Conservation (phyloP, 2,329 filamentous ascomycete genomes). For the Dothidotthia symphoricarpi region DNA sequence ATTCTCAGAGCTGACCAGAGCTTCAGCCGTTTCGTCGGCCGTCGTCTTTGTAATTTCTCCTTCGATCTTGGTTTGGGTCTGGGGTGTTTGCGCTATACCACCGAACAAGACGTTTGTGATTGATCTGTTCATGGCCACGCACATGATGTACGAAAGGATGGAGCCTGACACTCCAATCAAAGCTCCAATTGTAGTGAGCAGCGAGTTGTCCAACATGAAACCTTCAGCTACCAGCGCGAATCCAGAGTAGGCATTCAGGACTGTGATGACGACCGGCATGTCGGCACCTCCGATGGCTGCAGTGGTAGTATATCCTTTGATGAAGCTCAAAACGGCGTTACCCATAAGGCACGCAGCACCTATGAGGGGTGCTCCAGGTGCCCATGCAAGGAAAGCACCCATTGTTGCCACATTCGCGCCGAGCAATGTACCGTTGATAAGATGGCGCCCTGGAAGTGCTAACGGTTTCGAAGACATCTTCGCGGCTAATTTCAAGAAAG, state of each 20-base stretch:
- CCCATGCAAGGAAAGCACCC: constrained; percentile 79
- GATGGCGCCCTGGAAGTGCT: constrained; percentile 69
- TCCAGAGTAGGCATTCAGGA: constrained; percentile 86
- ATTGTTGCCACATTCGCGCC: constrained; percentile 78
- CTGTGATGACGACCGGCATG: constrained; percentile 89
- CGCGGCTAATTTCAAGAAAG: constrained; percentile 82
- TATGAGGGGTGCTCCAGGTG: constrained; percentile 73
- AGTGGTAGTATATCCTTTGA: constrained; percentile 85
- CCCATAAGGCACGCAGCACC: constrained; percentile 75
- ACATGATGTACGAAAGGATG: constrained; percentile 68
- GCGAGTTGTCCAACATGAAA: constrained; percentile 84
- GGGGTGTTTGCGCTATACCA: constrained; percentile 65
- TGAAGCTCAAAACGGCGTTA: constrained; percentile 74
- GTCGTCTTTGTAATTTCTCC: constrained; percentile 75
- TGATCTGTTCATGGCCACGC: constrained; percentile 87
- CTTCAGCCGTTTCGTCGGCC: constrained; percentile 77
- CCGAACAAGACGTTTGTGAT: constrained; percentile 89
- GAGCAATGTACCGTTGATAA: constrained; percentile 72
- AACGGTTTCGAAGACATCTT: constrained; percentile 77
- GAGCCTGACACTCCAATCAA: constrained; percentile 86
- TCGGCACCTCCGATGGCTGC: constrained; percentile 89
- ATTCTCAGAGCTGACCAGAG: constrained; percentile 71
- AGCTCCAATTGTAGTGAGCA: constrained; percentile 81
- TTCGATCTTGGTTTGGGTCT: constrained; percentile 71
- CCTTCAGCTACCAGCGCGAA: constrained; percentile 89